A percentile compares a stretch with the other conserved stretches of the same genome.
These are phyloP conservation scores for Exidia glandulosa DNA, from an alignment of 768 basidiomycete species.

Conservation along the genomic window DNA sequence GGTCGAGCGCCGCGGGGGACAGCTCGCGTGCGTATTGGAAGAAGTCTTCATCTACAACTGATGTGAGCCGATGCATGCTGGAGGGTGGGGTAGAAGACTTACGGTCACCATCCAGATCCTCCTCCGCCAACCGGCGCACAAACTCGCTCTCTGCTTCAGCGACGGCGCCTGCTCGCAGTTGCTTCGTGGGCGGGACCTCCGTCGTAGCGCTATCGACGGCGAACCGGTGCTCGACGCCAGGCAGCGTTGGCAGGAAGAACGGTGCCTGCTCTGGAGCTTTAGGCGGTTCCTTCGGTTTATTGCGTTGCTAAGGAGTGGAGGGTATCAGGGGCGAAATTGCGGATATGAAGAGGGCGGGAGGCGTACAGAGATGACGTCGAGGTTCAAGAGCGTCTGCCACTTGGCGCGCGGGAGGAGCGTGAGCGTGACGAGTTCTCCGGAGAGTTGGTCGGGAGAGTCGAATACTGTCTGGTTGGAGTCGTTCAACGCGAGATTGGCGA, in stretches of 20 bases:
- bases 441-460: conserved; percentile 78
- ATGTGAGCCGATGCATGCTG: conserved; percentile 2
- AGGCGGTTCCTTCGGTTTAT: conserved; percentile 92
- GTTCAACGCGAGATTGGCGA: conserved; percentile 51
- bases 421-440: conserved; percentile 84
- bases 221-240: conserved; percentile 79
- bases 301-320: conserved; percentile 77
- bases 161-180: conserved; percentile 39
- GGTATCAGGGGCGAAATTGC: not conserved
- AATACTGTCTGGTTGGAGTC: conserved; percentile 55
- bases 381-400: conserved; percentile 95
- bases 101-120: conserved; percentile 58
- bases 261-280: conserved; percentile 93
- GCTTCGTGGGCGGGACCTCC: conserved; percentile 32
- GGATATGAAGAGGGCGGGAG: not conserved
- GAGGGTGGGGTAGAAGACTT: conserved; percentile 21
- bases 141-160: conserved; percentile 57
- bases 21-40: conserved; percentile 78
- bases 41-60: conserved; percentile 56
- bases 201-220: conserved; percentile 40
- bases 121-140: conserved; percentile 46
- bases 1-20: conserved; percentile 82
- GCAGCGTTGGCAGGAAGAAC: conserved; percentile 91
- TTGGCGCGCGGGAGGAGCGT: conserved; percentile 83
- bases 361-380: conserved; percentile 83